Evolutionary conservation across 371 early-diverging fungal species (phyloP).

Genomic region (Paraphysoderma sedebokerense): DNA sequence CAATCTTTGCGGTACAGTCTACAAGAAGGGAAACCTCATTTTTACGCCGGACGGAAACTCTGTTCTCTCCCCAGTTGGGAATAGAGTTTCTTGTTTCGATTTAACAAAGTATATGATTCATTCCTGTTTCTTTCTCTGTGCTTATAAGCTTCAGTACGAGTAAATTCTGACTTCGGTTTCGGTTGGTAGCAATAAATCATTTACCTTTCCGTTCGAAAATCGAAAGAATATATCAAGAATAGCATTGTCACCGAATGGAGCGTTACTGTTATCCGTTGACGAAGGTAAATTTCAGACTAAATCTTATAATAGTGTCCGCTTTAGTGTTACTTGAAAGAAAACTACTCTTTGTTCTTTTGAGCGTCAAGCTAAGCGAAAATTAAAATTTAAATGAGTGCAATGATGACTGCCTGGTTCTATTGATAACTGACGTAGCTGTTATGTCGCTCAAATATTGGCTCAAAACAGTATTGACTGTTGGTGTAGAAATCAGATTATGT

Average conservation of each 20-base stretch:
- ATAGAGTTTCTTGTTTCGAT: conserved; percentile 86
- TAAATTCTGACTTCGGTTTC: neutral
- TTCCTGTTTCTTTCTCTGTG: no score
- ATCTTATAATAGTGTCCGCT: neutral
- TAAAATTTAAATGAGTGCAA: no score
- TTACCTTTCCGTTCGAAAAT: conserved; percentile 85
- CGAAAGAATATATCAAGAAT: conserved; percentile 70
- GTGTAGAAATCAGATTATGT: no score
- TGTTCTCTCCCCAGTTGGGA: conserved; percentile 87
- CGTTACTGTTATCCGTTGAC: conserved; percentile 73
- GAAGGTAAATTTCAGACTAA: conserved; percentile 34
- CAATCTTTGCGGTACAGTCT: conserved; percentile 89
- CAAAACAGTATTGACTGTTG: no score
- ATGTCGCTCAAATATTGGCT: no score
- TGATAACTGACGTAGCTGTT: neutral
- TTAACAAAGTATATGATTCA: no score
- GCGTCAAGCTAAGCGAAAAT: no score
- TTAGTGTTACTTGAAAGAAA: no score
- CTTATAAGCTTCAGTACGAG: conserved; percentile 1
- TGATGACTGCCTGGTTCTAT: neutral
- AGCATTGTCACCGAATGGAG: conserved; percentile 77
- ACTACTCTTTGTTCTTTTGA: no score
- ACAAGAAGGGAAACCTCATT: conserved; percentile 80
- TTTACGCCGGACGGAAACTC: conserved; percentile 92
- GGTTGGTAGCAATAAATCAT: conserved; percentile 56